Evolutionary conservation across 495 filamentous ascomycete species (phyloP), one percentile per base, ranked within the genome.

Genomic region (Evernia prunastri): DNA sequence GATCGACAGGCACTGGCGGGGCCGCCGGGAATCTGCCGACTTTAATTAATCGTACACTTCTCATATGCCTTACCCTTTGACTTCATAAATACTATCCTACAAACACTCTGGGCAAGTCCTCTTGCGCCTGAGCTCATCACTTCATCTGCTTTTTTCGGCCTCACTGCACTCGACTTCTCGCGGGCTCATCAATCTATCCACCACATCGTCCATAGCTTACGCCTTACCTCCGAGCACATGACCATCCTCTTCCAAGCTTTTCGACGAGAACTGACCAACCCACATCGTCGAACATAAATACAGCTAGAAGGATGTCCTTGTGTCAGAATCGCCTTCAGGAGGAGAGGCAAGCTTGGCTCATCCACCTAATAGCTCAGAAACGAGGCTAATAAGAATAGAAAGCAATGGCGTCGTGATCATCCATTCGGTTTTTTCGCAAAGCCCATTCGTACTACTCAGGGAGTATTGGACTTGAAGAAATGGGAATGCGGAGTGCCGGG

Each of bases 401-500:
- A 96, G 77, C 91, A 95, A 76, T 99, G 94, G 94, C 86, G 94
- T 54, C 86, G 86, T 64, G 95, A 99, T 70, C 94, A 99, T 69
- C 94, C 94, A 0, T 99, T 97, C 70, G 95, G 95, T 45, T 99
- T 99, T 81, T 96, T 87, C 74, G 94, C 94, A 33, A 88, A 92
- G 68, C 94, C 95, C 3, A 75, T 87, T 59, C 89, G 91, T 68
- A 93, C 86, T 59, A 69, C 84, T 10, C 82, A 90, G 63, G 92
- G 92, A 25, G 86, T 90, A 1, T 80, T 97, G 35, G 95, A 99
- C 70, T 75, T 99, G 56, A 97, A 97, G 83, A 81, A 84, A 51
- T 99, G 94, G 94, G 91, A 96, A 65, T 99, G 94, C 69, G 92
- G 91, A 33, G 88, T 99, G 35, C 94, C 94, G 5, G 94, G 95